Conservation (phyloP, 331 rosid species). For the Quercus tomentella region DNA sequence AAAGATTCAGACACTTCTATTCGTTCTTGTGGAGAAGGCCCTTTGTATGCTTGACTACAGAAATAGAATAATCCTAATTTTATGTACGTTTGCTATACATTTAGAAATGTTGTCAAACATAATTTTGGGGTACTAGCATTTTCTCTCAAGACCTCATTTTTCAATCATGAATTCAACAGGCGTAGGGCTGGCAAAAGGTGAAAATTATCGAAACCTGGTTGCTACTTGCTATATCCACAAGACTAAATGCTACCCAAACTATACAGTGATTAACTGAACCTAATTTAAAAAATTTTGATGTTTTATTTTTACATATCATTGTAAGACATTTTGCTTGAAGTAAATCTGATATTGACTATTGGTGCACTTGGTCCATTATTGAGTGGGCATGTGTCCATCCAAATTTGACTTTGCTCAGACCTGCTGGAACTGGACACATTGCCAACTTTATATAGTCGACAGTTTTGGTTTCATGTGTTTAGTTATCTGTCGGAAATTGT, state of each 20-base stretch:
- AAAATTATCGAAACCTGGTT: neutral
- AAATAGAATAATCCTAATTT: neutral
- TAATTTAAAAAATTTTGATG: neutral
- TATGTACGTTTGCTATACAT: neutral
- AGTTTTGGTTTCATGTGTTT: neutral
- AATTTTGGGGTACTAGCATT: neutral
- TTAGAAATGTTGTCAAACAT: neutral
- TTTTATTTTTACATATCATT: too few species aligned
- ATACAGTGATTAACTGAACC: neutral
- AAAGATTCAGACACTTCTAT: neutral
- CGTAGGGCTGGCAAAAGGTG: neutral
- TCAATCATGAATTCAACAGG: neutral
- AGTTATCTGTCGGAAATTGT: neutral
- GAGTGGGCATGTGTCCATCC: neutral
- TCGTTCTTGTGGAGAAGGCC: neutral
- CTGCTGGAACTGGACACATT: neutral
- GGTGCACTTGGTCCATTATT: neutral
- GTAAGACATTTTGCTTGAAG: neutral
- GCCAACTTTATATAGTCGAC: neutral
- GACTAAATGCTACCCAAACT: neutral
- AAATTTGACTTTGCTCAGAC: neutral
- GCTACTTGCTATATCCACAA: neutral
- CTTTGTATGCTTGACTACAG: neutral
- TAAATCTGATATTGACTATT: neutral
- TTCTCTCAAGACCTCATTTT: neutral